Evolutionary conservation across 108 stramenopile species (phyloP).

Genomic region (Cyclostephanos tholiformis): DNA sequence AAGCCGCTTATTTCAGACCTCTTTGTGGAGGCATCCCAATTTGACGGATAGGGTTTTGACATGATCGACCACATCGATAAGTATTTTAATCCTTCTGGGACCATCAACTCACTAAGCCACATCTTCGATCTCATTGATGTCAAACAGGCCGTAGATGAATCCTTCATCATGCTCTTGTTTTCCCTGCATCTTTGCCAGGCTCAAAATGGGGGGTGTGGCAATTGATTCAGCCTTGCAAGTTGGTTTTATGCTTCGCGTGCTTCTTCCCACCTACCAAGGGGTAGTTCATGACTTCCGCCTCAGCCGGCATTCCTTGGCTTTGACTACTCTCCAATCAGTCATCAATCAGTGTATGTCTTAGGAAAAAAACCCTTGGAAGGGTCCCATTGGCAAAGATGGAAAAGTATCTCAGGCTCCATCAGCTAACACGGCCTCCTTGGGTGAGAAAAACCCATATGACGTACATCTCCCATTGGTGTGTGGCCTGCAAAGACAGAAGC

Average conservation of each 20-base stretch:
- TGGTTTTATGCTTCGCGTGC: not conserved
- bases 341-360: not conserved
- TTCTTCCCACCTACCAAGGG: not conserved
- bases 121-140: not conserved
- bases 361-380: not conserved
- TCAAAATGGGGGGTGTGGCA: not conserved
- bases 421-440: no score
- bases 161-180: not conserved
- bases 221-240: not conserved
- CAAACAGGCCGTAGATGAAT: not conserved
- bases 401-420: no score
- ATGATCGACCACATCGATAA: not conserved
- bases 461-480: no score
- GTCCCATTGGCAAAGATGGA: not conserved
- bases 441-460: no score
- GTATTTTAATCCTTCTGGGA: not conserved
- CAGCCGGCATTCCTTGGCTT: not conserved
- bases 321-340: not conserved
- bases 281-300: not conserved
- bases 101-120: not conserved
- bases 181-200: not conserved
- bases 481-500: no score
- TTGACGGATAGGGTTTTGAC: not conserved
- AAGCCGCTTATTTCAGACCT: not conserved
- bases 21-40: not conserved